Evolutionary conservation across 2,329 filamentous ascomycete genomes (phyloP).

Genomic region (Anthostomella pinea): DNA sequence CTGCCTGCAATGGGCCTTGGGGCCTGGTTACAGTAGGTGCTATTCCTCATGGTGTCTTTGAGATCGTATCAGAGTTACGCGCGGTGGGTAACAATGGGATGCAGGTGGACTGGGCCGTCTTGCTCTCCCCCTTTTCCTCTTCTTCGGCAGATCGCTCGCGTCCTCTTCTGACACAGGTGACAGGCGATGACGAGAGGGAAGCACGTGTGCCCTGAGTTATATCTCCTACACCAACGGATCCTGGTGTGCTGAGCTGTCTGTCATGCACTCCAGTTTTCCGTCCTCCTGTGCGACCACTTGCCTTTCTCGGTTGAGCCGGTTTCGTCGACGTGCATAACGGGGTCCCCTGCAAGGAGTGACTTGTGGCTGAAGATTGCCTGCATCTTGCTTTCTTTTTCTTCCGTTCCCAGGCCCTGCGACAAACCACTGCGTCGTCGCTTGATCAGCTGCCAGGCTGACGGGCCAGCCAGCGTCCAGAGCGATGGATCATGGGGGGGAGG

Average conservation of each 20-base stretch:
- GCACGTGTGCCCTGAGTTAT: background rate
- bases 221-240: background rate
- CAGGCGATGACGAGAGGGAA: no score
- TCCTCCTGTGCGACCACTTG: constrained; percentile 21
- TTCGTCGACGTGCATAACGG: constrained; percentile 29
- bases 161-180: constrained; percentile 3
- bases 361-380: constrained; percentile 12
- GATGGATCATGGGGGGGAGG: background rate
- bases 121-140: constrained; percentile 2
- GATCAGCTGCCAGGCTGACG: constrained; percentile 11
- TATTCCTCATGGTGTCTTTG: constrained; percentile 10
- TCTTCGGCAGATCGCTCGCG: background rate
- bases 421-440: constrained; percentile 13
- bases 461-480: background rate
- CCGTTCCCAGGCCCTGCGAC: constrained; percentile 6
- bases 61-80: constrained; percentile 7
- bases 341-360: constrained; percentile 19
- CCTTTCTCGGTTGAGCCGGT: constrained; percentile 22
- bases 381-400: constrained; percentile 9
- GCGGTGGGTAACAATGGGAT: constrained; percentile 1
- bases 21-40: constrained; percentile 26
- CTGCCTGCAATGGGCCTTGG: constrained; percentile 18
- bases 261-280: constrained; percentile 26
- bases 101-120: no score
- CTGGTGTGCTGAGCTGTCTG: constrained; percentile 23